phyloP scores from a whole-genome alignment of 306 rosid genomes.

The Prunus mongolica region DNA sequence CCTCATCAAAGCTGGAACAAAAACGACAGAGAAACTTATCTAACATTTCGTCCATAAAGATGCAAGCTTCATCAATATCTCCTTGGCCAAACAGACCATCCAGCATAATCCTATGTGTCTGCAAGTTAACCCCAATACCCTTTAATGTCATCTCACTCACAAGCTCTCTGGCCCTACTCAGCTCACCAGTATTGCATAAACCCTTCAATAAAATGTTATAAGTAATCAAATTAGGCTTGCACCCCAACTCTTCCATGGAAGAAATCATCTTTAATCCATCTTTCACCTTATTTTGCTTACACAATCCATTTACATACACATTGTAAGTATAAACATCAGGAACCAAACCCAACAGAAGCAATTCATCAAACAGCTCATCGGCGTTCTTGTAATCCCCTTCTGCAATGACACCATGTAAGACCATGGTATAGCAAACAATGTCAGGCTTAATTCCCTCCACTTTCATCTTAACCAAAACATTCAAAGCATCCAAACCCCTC shows the following conservation, averaged over 20 bases:
- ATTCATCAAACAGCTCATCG: slow-evolving; percentile 66
- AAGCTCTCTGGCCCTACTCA: slow-evolving; percentile 37
- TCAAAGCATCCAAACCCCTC: slow-evolving; percentile 49
- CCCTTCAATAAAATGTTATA: slow-evolving; percentile 57
- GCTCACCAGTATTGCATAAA: slow-evolving; percentile 36
- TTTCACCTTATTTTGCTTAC: slow-evolving; percentile 51
- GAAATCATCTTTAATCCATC: slow-evolving; percentile 43
- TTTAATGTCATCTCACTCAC: slow-evolving; percentile 50
- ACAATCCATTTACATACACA: slow-evolving; percentile 64
- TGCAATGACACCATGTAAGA: slow-evolving; percentile 45
- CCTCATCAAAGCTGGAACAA: slow-evolving; percentile 51
- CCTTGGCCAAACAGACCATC: slow-evolving; percentile 50
- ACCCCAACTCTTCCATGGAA: slow-evolving; percentile 64
- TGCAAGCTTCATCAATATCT: slow-evolving; percentile 53
- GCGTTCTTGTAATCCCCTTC: slow-evolving; percentile 44
- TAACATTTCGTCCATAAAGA: slow-evolving; percentile 60
- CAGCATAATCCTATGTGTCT: slow-evolving; percentile 54
- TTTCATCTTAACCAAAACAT: slow-evolving; percentile 52
- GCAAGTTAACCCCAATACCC: slow-evolving; percentile 52
- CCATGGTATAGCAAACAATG: slow-evolving; percentile 73
- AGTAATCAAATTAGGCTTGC: slow-evolving; percentile 68
- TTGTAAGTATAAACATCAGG: slow-evolving; percentile 69
- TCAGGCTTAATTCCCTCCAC: slow-evolving; percentile 61
- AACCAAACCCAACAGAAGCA: slow-evolving; percentile 66
- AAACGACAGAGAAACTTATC: slow-evolving; percentile 36